phyloP scores from a whole-genome alignment of 495 filamentous ascomycete genomes.

The Xylaria palmicola region DNA sequence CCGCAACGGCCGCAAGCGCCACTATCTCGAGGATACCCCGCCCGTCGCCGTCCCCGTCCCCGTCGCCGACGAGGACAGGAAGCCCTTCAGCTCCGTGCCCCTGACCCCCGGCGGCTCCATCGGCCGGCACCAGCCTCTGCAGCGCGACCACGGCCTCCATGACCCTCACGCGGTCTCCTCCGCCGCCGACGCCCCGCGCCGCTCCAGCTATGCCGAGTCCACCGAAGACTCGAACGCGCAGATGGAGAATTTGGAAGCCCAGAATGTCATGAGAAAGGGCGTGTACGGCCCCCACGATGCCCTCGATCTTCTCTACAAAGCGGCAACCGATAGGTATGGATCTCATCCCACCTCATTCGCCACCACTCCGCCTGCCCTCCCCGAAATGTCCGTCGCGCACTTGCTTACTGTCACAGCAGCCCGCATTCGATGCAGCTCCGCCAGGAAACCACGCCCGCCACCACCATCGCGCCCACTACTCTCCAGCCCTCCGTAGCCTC shows the following conservation, averaged over 20 bases:
- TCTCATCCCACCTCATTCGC: constrained; percentile 17
- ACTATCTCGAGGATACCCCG: constrained; percentile 40
- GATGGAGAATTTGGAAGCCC: constrained; percentile 59
- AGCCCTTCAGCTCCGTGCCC: constrained; percentile 48
- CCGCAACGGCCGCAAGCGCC: constrained; percentile 55
- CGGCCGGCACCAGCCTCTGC: constrained; percentile 57
- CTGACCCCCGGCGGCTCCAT: constrained; percentile 63
- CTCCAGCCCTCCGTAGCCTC: constrained; percentile 27
- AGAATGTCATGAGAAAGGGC: constrained; percentile 60
- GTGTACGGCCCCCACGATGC: constrained; percentile 71
- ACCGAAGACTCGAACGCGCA: constrained; percentile 43
- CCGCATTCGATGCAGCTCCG: constrained; percentile 28
- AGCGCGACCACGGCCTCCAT: constrained; percentile 41
- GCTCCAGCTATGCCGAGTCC: constrained; percentile 28
- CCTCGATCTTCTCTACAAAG: constrained; percentile 67
- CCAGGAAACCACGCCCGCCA: constrained; percentile 19
- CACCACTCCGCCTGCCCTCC: constrained; percentile 3
- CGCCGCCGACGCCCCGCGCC: constrained; percentile 10
- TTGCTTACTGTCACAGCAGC: constrained; percentile 27
- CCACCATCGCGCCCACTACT: constrained; percentile 19
- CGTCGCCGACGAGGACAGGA: constrained; percentile 34
- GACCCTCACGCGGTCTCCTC: no score
- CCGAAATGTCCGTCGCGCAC: neutral
- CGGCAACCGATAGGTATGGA: constrained; percentile 61
- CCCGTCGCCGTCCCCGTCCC: constrained; percentile 32